Evolutionary conservation across 306 rosid genomes (phyloP).

Genomic region (Begonia loranthoides): DNA sequence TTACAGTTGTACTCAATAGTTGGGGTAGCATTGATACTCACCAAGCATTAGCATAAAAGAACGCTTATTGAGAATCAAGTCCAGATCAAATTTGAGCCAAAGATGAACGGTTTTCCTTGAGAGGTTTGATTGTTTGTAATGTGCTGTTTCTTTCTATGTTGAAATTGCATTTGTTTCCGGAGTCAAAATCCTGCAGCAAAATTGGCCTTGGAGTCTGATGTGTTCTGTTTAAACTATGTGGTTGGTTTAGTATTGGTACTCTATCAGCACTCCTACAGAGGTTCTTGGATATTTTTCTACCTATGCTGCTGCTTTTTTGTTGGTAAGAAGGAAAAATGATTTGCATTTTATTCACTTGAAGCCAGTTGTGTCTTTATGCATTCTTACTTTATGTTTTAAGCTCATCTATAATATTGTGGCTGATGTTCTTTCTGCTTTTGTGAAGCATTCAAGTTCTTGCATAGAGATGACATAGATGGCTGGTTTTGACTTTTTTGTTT

Average conservation of each 20-base stretch:
- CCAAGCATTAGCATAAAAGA: slow-evolving; percentile 27
- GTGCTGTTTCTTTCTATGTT: slow-evolving; percentile 30
- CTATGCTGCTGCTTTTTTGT: slow-evolving; percentile 97
- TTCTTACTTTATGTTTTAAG: slow-evolving; percentile 22
- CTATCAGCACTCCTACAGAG: slow-evolving; percentile 86
- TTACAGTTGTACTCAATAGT: slow-evolving; percentile 14
- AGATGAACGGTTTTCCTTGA: slow-evolving; percentile 46
- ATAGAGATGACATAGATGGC: slow-evolving; percentile 47
- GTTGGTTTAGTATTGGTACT: slow-evolving; percentile 66
- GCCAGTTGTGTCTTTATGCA: slow-evolving; percentile 28
- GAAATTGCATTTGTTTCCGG: slow-evolving; percentile 46
- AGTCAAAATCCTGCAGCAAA: slow-evolving; percentile 58
- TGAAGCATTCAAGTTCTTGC: slow-evolving; percentile 39
- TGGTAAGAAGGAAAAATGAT: slow-evolving; percentile 67
- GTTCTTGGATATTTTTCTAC: slow-evolving; percentile 90
- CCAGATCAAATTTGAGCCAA: slow-evolving; percentile 46
- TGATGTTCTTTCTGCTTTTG: slow-evolving; percentile 33
- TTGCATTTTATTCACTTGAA: slow-evolving; percentile 36
- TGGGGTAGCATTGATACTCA: slow-evolving; percentile 24
- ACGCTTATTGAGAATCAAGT: slow-evolving; percentile 41
- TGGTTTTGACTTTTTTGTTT: slow-evolving; percentile 36
- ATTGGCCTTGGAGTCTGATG: slow-evolving; percentile 69
- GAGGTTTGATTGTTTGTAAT: slow-evolving; percentile 51
- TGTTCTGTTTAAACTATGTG: slow-evolving; percentile 53
- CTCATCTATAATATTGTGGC: slow-evolving; percentile 23